Base-by-base conservation (phyloP, 352 stramenopile species). In the Peronospora tabacina region DNA sequence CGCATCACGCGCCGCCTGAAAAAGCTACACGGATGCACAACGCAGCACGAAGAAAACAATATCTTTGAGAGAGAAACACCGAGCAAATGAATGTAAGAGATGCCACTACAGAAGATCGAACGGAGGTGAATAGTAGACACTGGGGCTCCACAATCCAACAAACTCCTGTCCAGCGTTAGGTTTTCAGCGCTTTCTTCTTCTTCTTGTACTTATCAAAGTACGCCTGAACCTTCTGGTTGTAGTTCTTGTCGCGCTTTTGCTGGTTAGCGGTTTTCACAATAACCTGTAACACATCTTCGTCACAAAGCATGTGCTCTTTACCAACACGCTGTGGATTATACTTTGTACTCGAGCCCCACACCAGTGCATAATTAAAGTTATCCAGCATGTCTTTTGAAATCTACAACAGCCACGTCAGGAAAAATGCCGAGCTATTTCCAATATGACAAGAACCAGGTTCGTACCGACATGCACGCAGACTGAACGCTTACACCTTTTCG, bases 281-380 rank as follows among this genome's bases (percentile, higher is more conserved):
- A 52, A 99, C 95, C 59, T 98, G 92, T 39, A 98, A 63, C 17
- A 99, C 96, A 70, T 99, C 97, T 76, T 99, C 95, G 72, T 99
- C 97, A 28, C 94, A 63, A 9, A 99, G 68, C 12, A 85, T 70
- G 63, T 99, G 97, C 43, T 88, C 84, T 39, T 98, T 86, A 44
- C 96, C 96, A 30, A 92, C 80, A 47, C 94, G 87, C 75, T 99
- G 96, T 7, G 96, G 96, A 45, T 97, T 96, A 69, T 99, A 97
- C 62, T 99, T 98, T 16, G 96, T 97, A 53, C 83, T 97, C 22
- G 84, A 96, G 9, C 97, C 97, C 97, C 97, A 99, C 43, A 99
- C 95, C 36, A 98, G 67, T 12, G 92, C 95, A 63, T 97, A 99
- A 62, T 98, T 98, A 64, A 98, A 98, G 61, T 98, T 96, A 55